A percentile compares a stretch with the other conserved stretches of the same genome.
These are phyloP conservation scores for Ceriops zippeliana DNA, from an alignment of 345 rosid species.

Conservation along the genomic window DNA sequence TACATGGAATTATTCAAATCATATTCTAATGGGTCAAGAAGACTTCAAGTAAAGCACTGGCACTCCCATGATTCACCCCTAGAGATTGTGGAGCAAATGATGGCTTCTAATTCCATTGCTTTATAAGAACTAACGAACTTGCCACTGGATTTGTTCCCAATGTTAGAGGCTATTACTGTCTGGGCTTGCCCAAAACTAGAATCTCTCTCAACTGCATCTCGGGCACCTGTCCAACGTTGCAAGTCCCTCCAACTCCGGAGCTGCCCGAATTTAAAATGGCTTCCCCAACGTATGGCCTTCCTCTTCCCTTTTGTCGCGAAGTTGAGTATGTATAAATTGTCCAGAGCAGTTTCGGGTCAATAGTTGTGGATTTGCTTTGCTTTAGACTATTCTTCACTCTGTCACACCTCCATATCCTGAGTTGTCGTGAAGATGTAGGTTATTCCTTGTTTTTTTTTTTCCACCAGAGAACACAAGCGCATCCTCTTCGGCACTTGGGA, in stretches of 20 bases:
- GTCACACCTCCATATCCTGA: background rate
- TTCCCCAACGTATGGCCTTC: slow-evolving; percentile 6
- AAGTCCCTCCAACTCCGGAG: background rate
- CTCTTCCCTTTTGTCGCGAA: slow-evolving; percentile 12
- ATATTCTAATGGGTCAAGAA: background rate
- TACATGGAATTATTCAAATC: background rate
- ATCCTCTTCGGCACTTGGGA: background rate
- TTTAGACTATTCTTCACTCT: slow-evolving; percentile 2
- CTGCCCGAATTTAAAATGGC: slow-evolving; percentile 11
- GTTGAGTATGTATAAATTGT: slow-evolving; percentile 3
- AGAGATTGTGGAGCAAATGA: background rate
- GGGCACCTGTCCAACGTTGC: background rate
- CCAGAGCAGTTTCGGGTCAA: background rate
- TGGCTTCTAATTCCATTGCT: background rate
- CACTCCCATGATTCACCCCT: background rate
- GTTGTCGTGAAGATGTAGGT: background rate
- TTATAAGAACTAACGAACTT: slow-evolving; percentile 8
- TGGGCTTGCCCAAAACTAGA: background rate
- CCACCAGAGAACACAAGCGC: slow-evolving; percentile 10
- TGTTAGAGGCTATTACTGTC: background rate
- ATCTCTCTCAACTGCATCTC: background rate
- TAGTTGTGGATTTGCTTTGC: slow-evolving; percentile 11
- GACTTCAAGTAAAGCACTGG: background rate
- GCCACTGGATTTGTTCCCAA: slow-evolving; percentile 5
- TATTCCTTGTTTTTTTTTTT: slow-evolving; percentile 19